phyloP scores from a whole-genome alignment of 345 rosid genomes.

The Populus davidiana region DNA sequence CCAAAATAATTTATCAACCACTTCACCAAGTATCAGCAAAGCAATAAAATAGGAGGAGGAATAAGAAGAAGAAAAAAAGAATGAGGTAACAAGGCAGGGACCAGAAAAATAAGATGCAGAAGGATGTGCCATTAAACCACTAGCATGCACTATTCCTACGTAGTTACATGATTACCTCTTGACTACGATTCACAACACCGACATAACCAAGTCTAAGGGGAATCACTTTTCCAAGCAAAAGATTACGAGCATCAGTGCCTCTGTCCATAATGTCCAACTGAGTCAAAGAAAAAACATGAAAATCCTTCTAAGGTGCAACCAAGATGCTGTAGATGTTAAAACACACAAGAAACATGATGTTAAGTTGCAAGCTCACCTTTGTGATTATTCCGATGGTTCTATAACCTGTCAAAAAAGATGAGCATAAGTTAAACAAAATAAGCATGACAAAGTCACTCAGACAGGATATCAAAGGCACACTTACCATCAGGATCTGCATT shows the following conservation, averaged over 20 bases:
- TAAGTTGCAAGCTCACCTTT: slow-evolving; percentile 49
- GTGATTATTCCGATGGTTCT: slow-evolving; percentile 90
- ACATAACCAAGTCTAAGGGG: slow-evolving; percentile 94
- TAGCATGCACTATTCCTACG: neutral
- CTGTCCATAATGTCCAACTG: slow-evolving; percentile 99
- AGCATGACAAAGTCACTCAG: neutral
- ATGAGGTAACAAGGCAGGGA: neutral
- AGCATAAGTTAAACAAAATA: slow-evolving; percentile 7
- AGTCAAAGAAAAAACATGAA: slow-evolving; percentile 19
- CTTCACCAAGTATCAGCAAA: neutral
- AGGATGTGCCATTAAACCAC: neutral
- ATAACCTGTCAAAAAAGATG: slow-evolving; percentile 46
- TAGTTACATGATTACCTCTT: slow-evolving; percentile 54
- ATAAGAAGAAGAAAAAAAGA: no score
- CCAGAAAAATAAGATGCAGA: neutral
- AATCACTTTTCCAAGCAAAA: slow-evolving; percentile 84
- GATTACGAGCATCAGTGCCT: slow-evolving; percentile 93
- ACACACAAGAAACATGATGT: neutral
- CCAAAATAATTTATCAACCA: neutral
- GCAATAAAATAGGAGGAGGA: neutral
- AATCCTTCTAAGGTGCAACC: neutral
- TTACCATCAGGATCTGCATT: slow-evolving; percentile 94
- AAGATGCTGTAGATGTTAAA: neutral
- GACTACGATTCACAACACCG: slow-evolving; percentile 93
- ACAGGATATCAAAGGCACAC: slow-evolving; percentile 3